These are phyloP conservation scores for Backusella westeae DNA, from an alignment of 192 early-diverging fungal genomes.

Conservation along the genomic window DNA sequence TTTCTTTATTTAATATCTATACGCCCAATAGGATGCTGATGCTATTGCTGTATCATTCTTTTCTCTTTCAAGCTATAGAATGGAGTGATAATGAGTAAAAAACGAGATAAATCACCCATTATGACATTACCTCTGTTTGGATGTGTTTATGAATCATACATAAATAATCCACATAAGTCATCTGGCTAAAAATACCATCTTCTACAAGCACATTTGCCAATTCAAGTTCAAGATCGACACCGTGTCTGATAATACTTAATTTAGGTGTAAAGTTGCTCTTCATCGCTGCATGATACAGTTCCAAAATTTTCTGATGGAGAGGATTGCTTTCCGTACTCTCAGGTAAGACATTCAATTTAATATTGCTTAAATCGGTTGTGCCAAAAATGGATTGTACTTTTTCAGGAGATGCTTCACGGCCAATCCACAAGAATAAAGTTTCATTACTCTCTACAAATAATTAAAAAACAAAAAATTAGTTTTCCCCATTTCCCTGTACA, in stretches of 20 bases:
- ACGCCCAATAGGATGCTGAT: conserved; percentile 24
- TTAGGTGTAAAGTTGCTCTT: background rate
- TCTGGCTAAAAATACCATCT: conserved; percentile 84
- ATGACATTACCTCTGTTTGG: conserved; percentile 59
- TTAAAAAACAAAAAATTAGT: background rate
- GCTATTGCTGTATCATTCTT: conserved; percentile 11
- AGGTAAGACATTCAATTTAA: conserved; percentile 56
- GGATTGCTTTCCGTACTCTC: background rate
- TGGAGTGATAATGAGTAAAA: too few species aligned
- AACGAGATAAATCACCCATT: background rate
- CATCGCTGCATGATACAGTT: background rate
- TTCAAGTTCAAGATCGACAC: conserved; percentile 81
- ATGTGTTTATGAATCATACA: conserved; percentile 86
- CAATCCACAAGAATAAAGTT: conserved; percentile 83
- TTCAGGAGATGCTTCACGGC: conserved; percentile 59
- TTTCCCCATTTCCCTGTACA: background rate
- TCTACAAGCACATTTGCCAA: conserved; percentile 80
- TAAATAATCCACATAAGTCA: conserved; percentile 93
- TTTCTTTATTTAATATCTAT: conserved; percentile 14
- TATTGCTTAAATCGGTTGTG: conserved; percentile 62
- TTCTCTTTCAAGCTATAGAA: conserved; percentile 11
- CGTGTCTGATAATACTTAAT: conserved; percentile 81
- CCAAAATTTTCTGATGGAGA: background rate
- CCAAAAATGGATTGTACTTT: conserved; percentile 83
- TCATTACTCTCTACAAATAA: conserved; percentile 69